Conservation (phyloP, 1,284 basidiomycete species). For the Xanthoconium separans region DNA sequence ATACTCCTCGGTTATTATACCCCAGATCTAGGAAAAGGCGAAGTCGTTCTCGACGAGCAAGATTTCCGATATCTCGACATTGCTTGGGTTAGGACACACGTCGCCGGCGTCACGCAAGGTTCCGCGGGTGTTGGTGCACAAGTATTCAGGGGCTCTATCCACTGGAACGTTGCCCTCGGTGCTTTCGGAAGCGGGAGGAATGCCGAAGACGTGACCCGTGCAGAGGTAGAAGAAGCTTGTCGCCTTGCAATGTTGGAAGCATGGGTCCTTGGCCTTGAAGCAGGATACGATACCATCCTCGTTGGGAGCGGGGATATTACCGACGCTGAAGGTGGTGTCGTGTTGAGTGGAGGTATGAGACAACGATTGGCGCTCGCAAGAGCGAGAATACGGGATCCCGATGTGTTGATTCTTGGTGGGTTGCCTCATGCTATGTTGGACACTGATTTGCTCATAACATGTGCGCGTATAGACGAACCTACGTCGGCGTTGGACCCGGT, state of each 20-base stretch:
- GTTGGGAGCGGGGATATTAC: constrained; percentile 44
- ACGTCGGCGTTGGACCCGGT: constrained; percentile 94
- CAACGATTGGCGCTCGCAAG: constrained; percentile 92
- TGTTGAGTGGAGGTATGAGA: constrained; percentile 89
- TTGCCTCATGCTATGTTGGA: constrained; percentile 15
- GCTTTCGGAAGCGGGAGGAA: constrained; percentile 44
- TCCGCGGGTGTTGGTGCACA: constrained; percentile 30
- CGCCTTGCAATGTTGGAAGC: constrained; percentile 87
- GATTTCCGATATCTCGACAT: constrained; percentile 75
- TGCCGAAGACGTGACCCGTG: constrained; percentile 53
- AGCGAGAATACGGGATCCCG: constrained; percentile 83
- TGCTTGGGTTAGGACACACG: constrained; percentile 68
- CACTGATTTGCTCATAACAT: constrained; percentile 5
- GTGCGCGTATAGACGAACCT: constrained; percentile 74
- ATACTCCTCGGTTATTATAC: constrained; percentile 81
- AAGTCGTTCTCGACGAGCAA: constrained; percentile 81
- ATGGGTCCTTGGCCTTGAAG: constrained; percentile 79
- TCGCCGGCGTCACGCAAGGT: constrained; percentile 80
- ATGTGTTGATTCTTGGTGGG: constrained; percentile 88
- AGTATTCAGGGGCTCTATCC: constrained; percentile 53
- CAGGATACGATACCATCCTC: constrained; percentile 86
- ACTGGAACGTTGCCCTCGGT: constrained; percentile 89
- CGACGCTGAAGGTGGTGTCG: constrained; percentile 55
- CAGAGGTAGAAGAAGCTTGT: constrained; percentile 81
- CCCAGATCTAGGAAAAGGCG: constrained; percentile 48